Percentiles rank a stretch among this genome's conserved stretches.
Evolutionary conservation across 306 rosid genomes (phyloP).

Genomic region (Medicago arabica): DNA sequence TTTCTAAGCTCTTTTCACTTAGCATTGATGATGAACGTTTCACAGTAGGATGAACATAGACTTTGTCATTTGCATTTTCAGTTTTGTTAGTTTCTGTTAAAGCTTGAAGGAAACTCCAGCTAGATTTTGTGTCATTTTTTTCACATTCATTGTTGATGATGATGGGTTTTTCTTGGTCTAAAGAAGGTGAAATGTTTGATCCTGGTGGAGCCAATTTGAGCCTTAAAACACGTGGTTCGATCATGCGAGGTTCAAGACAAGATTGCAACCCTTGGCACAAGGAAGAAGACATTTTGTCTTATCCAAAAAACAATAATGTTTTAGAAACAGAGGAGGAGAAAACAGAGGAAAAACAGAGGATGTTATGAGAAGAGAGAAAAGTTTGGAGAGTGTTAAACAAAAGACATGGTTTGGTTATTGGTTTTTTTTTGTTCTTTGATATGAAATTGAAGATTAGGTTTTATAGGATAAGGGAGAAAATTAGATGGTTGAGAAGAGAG

Average conservation of each 20-base stretch:
- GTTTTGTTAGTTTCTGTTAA: conserved; percentile 44
- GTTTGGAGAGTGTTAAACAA: conserved; percentile 26
- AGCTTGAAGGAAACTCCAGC: conserved; percentile 64
- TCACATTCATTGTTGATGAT: conserved; percentile 20
- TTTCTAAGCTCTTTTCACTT: conserved; percentile 69
- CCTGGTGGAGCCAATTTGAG: conserved; percentile 58
- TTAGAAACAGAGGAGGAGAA: background rate
- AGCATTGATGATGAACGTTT: conserved; percentile 63
- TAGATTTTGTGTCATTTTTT: conserved; percentile 18
- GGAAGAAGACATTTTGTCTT: conserved; percentile 56
- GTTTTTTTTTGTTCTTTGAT: background rate
- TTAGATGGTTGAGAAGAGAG: conserved; percentile 15
- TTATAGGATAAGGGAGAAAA: background rate
- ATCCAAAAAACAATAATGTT: conserved; percentile 18
- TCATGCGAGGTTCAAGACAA: conserved; percentile 51
- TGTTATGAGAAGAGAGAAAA: background rate
- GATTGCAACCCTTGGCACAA: conserved; percentile 61
- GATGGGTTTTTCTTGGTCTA: conserved; percentile 18
- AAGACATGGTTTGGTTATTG: conserved; percentile 17
- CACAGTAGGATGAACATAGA: conserved; percentile 67
- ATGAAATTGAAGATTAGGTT: conserved; percentile 13
- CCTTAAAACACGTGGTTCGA: conserved; percentile 54
- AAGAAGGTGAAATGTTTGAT: conserved; percentile 27
- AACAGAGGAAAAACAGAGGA: conserved; percentile 19
- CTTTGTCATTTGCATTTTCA: conserved; percentile 27